These are phyloP conservation scores for Russula virescens DNA, from an alignment of 768 basidiomycete species.

Conservation along the genomic window DNA sequence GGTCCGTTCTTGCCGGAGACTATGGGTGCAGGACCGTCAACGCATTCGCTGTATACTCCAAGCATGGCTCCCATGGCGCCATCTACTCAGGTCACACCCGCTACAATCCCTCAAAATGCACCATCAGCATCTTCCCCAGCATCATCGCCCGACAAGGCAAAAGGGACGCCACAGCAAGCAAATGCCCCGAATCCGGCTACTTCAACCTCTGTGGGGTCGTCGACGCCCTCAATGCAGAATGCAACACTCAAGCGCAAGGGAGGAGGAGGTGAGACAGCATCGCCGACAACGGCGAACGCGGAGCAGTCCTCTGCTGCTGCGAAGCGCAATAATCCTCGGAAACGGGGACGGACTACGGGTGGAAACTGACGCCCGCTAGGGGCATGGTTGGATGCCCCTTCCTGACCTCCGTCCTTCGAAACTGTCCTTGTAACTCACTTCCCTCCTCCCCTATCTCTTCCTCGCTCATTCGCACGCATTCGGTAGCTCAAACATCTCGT, in stretches of 20 bases:
- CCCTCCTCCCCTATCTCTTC: neutral
- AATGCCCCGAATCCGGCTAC: constrained; percentile 23
- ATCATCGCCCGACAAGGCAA: constrained; percentile 20
- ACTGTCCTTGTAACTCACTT: neutral
- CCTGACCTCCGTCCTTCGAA: neutral
- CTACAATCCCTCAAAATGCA: constrained; percentile 34
- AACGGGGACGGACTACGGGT: constrained; percentile 49
- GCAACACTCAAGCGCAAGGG: constrained; percentile 34
- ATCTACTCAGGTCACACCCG: constrained; percentile 31
- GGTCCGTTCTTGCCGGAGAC: constrained; percentile 14
- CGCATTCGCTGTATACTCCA: constrained; percentile 19
- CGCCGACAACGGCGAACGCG: constrained; percentile 45
- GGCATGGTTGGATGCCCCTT: constrained; percentile 1
- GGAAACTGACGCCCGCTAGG: constrained; percentile 33
- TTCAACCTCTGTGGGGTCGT: constrained; percentile 16
- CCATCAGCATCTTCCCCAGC: constrained; percentile 14
- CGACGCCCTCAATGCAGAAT: constrained; percentile 29
- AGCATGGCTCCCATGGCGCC: constrained; percentile 20
- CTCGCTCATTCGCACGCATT: constrained; percentile 10
- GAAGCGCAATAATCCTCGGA: constrained; percentile 47
- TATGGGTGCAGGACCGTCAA: constrained; percentile 19
- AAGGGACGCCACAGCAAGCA: constrained; percentile 23
- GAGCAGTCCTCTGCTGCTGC: constrained; percentile 39
- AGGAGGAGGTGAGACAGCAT: constrained; percentile 35
- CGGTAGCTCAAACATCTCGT: constrained; percentile 22